Evolutionary conservation across 345 rosid genomes (phyloP), one percentile per base, ranked within the genome.

Genomic region (Melaleuca alternifolia): DNA sequence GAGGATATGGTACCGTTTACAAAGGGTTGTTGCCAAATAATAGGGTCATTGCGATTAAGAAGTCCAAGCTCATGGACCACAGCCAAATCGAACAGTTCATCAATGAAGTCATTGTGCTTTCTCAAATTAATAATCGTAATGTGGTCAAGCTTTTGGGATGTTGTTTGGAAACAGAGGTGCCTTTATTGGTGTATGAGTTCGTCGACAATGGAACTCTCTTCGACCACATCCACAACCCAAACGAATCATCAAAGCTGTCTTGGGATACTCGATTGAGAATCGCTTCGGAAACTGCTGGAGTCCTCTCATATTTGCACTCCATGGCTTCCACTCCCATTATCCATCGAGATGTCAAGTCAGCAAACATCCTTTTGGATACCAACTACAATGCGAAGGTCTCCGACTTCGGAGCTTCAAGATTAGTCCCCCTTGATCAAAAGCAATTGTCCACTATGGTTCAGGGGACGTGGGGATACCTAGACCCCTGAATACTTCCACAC

Each of bases 101-200:
- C 84, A 93, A 92, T 30, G 92, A 93, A 62, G 89, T 93, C 33
- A 52, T 81, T 0, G 90, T 93, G 6, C 92, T 93, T 41, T 90
- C 92, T 14, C 90, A 91, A 83, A 91, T 92, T 71, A 91, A 92
- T 62, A 92, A 91, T 20, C 85, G 89, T 57, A 89, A 93, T 24
- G 90, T 90, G 44, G 94, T 93, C 37, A 92, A 83, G 23, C 87
- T 92, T 28, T 53, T 93, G 61, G 92, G 92, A 23, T 91, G 92
- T 23, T 90, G 92, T 28, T 83, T 92, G 18, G 94, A 92, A 84
- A 92, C 92, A 2, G 87, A 86, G 24, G 94, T 93, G 44, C 94
- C 93, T 2, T 57, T 90, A 57, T 51, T 93, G 33, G 92, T 91
- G 7, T 89, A 91, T 41, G 92, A 90, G 62, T 88, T 88, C n/a